Base-by-base conservation (phyloP, 371 early-diverging fungal species). In the Mucor sp. region DNA sequence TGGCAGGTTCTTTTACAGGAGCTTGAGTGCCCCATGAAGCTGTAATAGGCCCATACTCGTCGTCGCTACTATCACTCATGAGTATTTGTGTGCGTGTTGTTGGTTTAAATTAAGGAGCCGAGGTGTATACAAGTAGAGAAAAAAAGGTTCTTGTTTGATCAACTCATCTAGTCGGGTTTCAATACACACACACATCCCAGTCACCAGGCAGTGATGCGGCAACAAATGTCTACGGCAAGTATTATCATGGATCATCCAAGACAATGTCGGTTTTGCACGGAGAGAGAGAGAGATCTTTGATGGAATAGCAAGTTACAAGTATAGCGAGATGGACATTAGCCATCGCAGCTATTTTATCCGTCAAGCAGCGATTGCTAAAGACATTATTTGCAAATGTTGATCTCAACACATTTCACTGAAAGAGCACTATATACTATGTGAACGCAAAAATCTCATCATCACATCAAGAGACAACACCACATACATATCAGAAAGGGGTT, bases 11-110 rank as follows among this genome's bases (percentile, higher is more conserved):
- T 11, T 43, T 7, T 19, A 25, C 60, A 14, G 25, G 32, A 44
- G 53, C 15, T 63, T 71, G 67, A 6, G 63, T 44, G n/a, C 71
- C 67, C 71, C 71, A 71, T 2, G 67, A 47, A 4, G 63, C 23
- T 27, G 56, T 30, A 50, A 71, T 30, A n/a, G 71, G 67, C 3
- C 67, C 67, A 30, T 67, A 67, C 41, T 71, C 67, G 6, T 67
- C 67, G 6, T 70, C 66, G 23, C 66, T 70, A 19, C 65, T 64
- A 33, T 66, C 62, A 28, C 50, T 65, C 70, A 66, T 70, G 28
- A 43, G 41, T 39, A 15, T 63, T 17, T n/a, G 17, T 32, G n/a
- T 23, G 9, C 19, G 3, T 32, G 15, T 30, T 17, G 15, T 57
- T n/a, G n/a, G 32, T 32, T 25, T 19, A 25, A 53, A 53, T 12